Evolutionary conservation across 768 basidiomycete genomes (phyloP), one percentile per base, ranked within the genome.

Genomic region (Zangia roseola): DNA sequence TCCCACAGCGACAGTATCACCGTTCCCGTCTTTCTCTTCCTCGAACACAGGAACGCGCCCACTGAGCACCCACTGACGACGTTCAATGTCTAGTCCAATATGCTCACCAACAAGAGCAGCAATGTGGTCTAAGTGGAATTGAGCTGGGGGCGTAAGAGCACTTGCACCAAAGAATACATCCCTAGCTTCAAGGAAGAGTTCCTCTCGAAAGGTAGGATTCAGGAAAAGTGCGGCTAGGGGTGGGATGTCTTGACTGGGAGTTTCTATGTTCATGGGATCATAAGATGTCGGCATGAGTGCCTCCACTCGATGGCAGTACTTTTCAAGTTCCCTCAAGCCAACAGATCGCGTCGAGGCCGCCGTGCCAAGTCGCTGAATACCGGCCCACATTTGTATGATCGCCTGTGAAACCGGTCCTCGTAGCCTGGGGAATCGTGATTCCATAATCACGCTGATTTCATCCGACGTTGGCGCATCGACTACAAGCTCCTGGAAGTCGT

Each of bases 111-210:
- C 69, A 20, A 81, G 63, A 4, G 64, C 43, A 3, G 83, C 76
- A 43, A 92, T 71, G 3, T 70, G 67, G 7, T 77, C 73, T 14
- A 71, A 53, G 54, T 83, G 79, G 5, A 72, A 67, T 41, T 71
- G 79, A 39, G 81, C 77, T 9, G 79, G 65, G 2, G 75, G 54
- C 2, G 82, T 84, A 41, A 77, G 73, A 5, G 73, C 67, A 14
- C 82, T 80, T 21, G 83, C 77, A 31, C 91, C 91, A 55, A 97
- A 91, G 71, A 99, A 97, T 20, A 95, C 81, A 63, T 98, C 97
- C 17, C 87, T 78, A 0, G 91, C 90, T 61, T 94, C 90, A 35
- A 91, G 73, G 59, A 86, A 94, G 25, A 97, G 82, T 44, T 94
- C 91, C 66, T 98, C 94, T 35, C 93, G 83, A 2, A 94, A 62